phyloP scores from a whole-genome alignment of 495 filamentous ascomycete species.

The Lophiostoma macrostomum region DNA sequence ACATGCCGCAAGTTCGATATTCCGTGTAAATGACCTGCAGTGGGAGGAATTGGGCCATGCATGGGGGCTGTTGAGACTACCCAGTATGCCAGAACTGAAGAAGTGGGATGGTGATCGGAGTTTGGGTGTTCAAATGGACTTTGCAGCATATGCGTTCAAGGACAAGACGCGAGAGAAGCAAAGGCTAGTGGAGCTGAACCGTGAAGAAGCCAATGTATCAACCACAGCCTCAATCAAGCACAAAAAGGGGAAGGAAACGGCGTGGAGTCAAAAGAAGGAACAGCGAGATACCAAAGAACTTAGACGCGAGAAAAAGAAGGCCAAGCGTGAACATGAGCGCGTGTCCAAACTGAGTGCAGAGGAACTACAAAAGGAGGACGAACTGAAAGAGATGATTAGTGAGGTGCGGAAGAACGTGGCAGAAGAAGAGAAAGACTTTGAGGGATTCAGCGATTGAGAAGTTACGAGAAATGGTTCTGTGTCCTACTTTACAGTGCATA shows the following conservation, averaged over 20 bases:
- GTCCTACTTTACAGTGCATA: too few relatives aligned
- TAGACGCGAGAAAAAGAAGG: conserved; percentile 71
- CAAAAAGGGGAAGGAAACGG: conserved; percentile 60
- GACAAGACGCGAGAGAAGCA: conserved; percentile 75
- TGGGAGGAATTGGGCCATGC: conserved; percentile 78
- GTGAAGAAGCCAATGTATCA: not conserved
- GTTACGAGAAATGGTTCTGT: too few relatives aligned
- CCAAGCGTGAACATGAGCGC: conserved; percentile 66
- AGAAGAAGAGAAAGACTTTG: conserved; percentile 38
- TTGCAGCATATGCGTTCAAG: conserved; percentile 63
- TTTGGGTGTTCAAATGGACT: conserved; percentile 61
- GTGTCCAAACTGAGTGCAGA: conserved; percentile 68
- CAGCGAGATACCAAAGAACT: conserved; percentile 60
- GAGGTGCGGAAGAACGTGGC: conserved; percentile 59
- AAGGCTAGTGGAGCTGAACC: conserved; percentile 54
- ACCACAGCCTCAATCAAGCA: conserved; percentile 29
- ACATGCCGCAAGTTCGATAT: conserved; percentile 87
- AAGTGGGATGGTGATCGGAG: conserved; percentile 62
- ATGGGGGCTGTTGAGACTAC: conserved; percentile 81
- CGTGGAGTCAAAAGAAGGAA: conserved; percentile 84
- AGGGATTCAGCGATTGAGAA: conserved; percentile 41
- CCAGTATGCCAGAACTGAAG: conserved; percentile 90
- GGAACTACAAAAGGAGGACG: conserved; percentile 64
- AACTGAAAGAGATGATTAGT: conserved; percentile 71
- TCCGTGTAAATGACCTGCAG: conserved; percentile 74